phyloP scores from a whole-genome alignment of 23 red algal genomes.

The Cyanidiococcus yangmingshanensis region DNA sequence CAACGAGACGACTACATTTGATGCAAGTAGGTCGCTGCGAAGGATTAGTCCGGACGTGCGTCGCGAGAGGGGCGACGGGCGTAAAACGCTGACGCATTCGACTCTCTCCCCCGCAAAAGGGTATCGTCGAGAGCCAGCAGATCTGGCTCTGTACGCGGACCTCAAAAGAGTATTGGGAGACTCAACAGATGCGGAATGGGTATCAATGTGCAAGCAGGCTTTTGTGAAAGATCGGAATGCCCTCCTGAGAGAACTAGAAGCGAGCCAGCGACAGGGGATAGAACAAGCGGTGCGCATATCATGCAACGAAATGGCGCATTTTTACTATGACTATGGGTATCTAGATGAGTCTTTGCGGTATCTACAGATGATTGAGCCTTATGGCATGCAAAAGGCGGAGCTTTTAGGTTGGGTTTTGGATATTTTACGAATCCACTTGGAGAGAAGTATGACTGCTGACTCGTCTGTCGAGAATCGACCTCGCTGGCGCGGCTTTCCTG shows the following conservation, averaged over 20 bases:
- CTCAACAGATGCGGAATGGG: neutral
- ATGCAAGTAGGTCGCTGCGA: neutral
- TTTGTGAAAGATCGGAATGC: neutral
- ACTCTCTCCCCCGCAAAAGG: neutral
- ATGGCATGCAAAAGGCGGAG: neutral
- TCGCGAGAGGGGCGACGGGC: neutral
- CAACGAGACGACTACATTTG: neutral
- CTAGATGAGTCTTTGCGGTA: slow-evolving; percentile 3
- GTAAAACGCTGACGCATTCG: neutral
- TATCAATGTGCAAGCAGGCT: neutral
- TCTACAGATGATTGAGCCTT: neutral
- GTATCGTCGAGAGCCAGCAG: neutral
- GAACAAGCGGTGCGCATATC: neutral
- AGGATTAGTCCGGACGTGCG: neutral
- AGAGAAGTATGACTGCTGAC: neutral
- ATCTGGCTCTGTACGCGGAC: neutral
- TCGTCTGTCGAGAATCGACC: neutral
- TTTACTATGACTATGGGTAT: slow-evolving; percentile 8
- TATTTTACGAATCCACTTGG: neutral
- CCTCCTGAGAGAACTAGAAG: neutral
- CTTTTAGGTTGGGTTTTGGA: neutral
- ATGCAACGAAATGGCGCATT: neutral
- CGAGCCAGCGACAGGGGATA: neutral
- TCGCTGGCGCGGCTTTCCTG: neutral
- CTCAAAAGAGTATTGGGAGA: neutral